Conservation (phyloP, 2,329 filamentous ascomycete genomes). For the Teratosphaeria epicoccoides region DNA sequence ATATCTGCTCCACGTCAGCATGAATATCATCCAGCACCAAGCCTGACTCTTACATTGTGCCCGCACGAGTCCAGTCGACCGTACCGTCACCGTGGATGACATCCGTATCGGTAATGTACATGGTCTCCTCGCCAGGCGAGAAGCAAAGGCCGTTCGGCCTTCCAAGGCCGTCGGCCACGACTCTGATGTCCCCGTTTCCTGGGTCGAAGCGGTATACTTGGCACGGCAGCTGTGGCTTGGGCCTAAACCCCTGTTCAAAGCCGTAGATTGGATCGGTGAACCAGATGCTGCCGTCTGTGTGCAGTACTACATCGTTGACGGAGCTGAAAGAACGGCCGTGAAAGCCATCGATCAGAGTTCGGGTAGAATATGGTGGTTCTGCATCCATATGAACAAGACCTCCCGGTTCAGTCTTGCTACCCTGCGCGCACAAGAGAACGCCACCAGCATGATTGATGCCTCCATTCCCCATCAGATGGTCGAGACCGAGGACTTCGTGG, state of each 20-base stretch:
- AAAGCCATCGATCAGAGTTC: slow-evolving; percentile 45
- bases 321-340: slow-evolving; percentile 52
- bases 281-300: slow-evolving; percentile 46
- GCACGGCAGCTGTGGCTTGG: slow-evolving; percentile 41
- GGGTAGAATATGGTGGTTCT: slow-evolving; percentile 14
- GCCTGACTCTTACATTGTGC: slow-evolving; percentile 38
- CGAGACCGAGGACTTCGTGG: slow-evolving; percentile 26
- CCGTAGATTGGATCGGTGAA: slow-evolving; percentile 55
- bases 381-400: slow-evolving; percentile 17
- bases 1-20: slow-evolving; percentile 3
- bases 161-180: slow-evolving; percentile 48
- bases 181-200: slow-evolving; percentile 40
- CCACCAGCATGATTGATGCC: slow-evolving; percentile 34
- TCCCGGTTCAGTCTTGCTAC: slow-evolving; percentile 12
- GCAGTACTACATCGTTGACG: slow-evolving; percentile 48
- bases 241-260: slow-evolving; percentile 48
- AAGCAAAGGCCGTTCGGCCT: slow-evolving; percentile 50
- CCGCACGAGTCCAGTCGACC: slow-evolving; percentile 34
- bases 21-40: background rate
- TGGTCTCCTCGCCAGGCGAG: slow-evolving; percentile 41
- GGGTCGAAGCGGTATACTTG: slow-evolving; percentile 50
- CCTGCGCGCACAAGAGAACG: slow-evolving; percentile 25
- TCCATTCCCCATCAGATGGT: slow-evolving; percentile 39
- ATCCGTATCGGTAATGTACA: slow-evolving; percentile 51
- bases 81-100: slow-evolving; percentile 32